Conservation (phyloP, 345 rosid species). For the Chamaenerion angustifolium region DNA sequence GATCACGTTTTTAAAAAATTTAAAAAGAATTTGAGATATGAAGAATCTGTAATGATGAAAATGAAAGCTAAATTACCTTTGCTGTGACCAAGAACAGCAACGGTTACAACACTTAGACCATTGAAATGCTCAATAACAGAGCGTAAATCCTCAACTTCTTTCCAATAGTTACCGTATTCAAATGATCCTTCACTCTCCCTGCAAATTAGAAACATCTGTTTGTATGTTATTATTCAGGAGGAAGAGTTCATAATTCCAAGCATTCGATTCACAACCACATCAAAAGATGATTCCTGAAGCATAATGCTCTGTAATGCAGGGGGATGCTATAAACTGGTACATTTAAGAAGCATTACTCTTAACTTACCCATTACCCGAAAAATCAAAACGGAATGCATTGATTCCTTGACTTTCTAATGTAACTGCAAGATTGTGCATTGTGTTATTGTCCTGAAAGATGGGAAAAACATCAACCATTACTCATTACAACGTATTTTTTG, state of each 20-base stretch:
- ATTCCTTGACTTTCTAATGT: slow-evolving; percentile 59
- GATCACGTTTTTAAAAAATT: not conserved
- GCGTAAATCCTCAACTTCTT: slow-evolving; percentile 50
- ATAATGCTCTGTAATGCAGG: too few species aligned
- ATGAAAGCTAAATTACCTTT: slow-evolving; percentile 7
- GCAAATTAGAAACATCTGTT: slow-evolving; percentile 5
- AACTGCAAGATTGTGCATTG: slow-evolving; percentile 48
- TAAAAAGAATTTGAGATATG: not conserved
- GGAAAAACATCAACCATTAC: not conserved
- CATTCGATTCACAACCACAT: too few species aligned
- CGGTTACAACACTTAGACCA: slow-evolving; percentile 3
- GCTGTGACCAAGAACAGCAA: slow-evolving; percentile 9
- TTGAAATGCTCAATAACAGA: slow-evolving; percentile 7
- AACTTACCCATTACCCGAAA: slow-evolving; percentile 70
- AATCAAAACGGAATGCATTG: slow-evolving; percentile 67
- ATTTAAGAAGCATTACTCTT: too few species aligned
- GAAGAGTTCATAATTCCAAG: too few species aligned
- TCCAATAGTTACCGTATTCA: slow-evolving; percentile 48
- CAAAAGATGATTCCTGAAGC: too few species aligned
- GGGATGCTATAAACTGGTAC: too few species aligned
- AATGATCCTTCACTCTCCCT: slow-evolving; percentile 86
- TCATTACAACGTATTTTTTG: not conserved
- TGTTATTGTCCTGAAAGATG: slow-evolving; percentile 25
- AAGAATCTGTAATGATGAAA: too few species aligned
- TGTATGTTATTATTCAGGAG: too few species aligned